Percentiles rank a stretch among this genome's conserved stretches.
phyloP scores from a whole-genome alignment of 2,329 filamentous ascomycete genomes.

The Paraphaeosphaeria minitans region DNA sequence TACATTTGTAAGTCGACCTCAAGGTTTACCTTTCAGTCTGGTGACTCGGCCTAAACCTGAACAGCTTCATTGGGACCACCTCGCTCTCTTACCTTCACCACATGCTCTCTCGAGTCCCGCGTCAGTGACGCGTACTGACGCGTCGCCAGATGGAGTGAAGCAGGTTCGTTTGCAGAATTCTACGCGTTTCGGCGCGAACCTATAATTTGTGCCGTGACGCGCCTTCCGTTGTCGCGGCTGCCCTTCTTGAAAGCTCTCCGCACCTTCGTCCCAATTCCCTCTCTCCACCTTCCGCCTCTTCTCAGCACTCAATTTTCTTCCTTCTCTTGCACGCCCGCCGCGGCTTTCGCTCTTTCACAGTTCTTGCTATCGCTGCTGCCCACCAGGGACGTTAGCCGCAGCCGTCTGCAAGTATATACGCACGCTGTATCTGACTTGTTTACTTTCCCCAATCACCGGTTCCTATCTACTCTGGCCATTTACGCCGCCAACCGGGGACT shows the following conservation, averaged over 20 bases:
- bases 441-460: constrained; percentile 21
- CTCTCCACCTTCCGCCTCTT: constrained; percentile 17
- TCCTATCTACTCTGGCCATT: constrained; percentile 47
- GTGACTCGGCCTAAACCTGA: neutral
- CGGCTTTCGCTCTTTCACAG: constrained; percentile 1
- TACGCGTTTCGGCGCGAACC: neutral
- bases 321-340: constrained; percentile 9
- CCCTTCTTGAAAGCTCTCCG: constrained; percentile 10
- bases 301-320: constrained; percentile 12
- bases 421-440: constrained; percentile 26
- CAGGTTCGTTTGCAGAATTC: neutral
- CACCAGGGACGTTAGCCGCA: neutral
- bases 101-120: neutral
- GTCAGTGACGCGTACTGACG: neutral
- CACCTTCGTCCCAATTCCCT: neutral
- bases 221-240: constrained; percentile 5
- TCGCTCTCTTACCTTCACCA: constrained; percentile 7
- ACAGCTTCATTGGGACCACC: neutral
- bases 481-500: constrained; percentile 38
- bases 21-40: neutral
- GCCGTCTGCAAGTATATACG: constrained; percentile 8
- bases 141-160: too few species aligned
- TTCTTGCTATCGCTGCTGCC: constrained; percentile 30
- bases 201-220: neutral
- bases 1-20: too few species aligned